Conservation (phyloP, 2,329 filamentous ascomycete species). For the Hypocrella siamensis region DNA sequence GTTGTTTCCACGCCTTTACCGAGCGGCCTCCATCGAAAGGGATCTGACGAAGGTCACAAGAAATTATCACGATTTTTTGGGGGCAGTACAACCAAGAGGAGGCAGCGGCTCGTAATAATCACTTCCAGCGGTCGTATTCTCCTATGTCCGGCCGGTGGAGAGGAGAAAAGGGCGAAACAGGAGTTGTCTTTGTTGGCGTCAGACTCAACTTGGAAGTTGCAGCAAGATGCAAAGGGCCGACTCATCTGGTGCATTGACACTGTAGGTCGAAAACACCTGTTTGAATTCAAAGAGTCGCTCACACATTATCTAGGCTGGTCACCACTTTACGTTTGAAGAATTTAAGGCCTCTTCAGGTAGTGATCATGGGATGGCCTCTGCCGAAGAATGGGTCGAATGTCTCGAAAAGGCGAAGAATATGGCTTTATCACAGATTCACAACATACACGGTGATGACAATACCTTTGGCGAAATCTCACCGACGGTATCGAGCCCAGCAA, state of each 20-base stretch:
- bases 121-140: constrained; percentile 84
- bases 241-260: constrained; percentile 85
- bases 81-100: constrained; percentile 79
- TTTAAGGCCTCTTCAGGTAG: constrained; percentile 49
- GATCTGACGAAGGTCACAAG: constrained; percentile 59
- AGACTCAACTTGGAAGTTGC: constrained; percentile 65
- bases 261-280: constrained; percentile 47
- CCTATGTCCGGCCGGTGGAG: constrained; percentile 77
- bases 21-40: constrained; percentile 57
- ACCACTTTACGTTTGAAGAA: constrained; percentile 89
- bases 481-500: constrained; percentile 59
- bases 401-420: constrained; percentile 77
- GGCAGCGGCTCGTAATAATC: constrained; percentile 85
- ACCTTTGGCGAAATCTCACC: constrained; percentile 54
- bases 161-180: constrained; percentile 88
- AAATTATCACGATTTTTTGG: constrained; percentile 92
- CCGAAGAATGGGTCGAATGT: constrained; percentile 84
- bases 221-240: constrained; percentile 74
- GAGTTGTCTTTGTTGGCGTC: constrained; percentile 71
- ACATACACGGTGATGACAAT: constrained; percentile 51
- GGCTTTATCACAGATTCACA: constrained; percentile 56
- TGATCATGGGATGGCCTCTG: constrained; percentile 49
- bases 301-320: constrained; percentile 50
- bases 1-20: constrained; percentile 67
- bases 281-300: background rate